Base-by-base conservation (phyloP, 371 early-diverging fungal species). In the Mycotypha africana region DNA sequence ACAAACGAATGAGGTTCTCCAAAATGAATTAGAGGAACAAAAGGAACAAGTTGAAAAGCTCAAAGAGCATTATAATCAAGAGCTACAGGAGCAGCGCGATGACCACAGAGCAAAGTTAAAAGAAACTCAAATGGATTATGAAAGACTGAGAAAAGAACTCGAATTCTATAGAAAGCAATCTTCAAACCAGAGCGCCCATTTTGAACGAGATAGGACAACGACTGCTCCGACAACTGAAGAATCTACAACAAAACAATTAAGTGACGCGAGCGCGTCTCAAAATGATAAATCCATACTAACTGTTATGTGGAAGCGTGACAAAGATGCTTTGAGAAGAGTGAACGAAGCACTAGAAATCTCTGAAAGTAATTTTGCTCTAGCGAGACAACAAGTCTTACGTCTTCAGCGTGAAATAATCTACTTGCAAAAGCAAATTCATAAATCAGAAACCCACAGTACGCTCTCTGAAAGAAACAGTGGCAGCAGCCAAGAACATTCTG, bases 241-340 rank as follows among this genome's bases (percentile, higher is more conserved):
- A n/a, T n/a, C n/a, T n/a, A n/a, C n/a, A n/a, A n/a, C n/a, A n/a
- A n/a, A n/a, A n/a, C n/a, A n/a, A n/a, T n/a, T n/a, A n/a, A n/a
- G n/a, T n/a, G n/a, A n/a, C n/a, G n/a, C n/a, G n/a, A n/a, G n/a
- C n/a, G n/a, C n/a, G n/a, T n/a, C n/a, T n/a, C n/a, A n/a, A 1
- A 34, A 45, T 39, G 39, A 35, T 0, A 38, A 38, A 16, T 37
- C 45, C 1, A 59, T 59, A 19, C 2, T 51, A 14, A 23, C 49
- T 1, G 21, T 24, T 7, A 48, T 60, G 49, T 60, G 56, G 56
- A 35, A 51, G 30, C 37, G 45, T 3, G 60, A 60, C 19, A 38
- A 49, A 42, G 49, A 60, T 0, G 30, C 38, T 2, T 16, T 60
- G 5, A 38, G 11, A 26, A 17, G 15, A 8, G 42, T 42, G 14